Evolutionary conservation across 805 yeast species (phyloP).

Genomic region (Allodekkera sacchari): DNA sequence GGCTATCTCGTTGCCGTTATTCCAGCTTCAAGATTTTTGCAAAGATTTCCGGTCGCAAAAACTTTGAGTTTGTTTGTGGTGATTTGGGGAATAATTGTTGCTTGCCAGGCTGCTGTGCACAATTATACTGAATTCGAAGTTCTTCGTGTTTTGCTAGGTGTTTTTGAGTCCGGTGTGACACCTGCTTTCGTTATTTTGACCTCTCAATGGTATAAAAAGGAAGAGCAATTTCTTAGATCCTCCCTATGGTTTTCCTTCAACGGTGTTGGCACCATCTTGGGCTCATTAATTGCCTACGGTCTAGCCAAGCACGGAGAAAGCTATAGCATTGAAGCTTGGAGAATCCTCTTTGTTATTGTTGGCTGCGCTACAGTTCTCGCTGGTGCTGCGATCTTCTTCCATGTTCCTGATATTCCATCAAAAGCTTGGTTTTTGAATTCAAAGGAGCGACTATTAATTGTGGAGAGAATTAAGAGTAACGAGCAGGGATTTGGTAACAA

Average conservation of each 20-base stretch:
- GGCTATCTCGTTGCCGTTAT: slow-evolving; percentile 40
- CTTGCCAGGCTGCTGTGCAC: slow-evolving; percentile 38
- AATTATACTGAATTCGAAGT: no score
- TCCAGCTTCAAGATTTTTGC: slow-evolving; percentile 35
- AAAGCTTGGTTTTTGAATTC: slow-evolving; percentile 27
- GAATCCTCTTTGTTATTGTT: slow-evolving; percentile 45
- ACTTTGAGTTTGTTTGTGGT: slow-evolving; percentile 28
- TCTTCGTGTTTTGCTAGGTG: slow-evolving; percentile 44
- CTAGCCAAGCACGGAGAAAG: slow-evolving; percentile 5
- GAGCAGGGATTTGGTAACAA: slow-evolving; percentile 28
- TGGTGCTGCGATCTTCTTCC: slow-evolving; percentile 29
- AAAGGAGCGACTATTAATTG: slow-evolving; percentile 27
- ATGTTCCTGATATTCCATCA: slow-evolving; percentile 25
- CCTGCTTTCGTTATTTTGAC: slow-evolving; percentile 28
- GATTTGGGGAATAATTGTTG: slow-evolving; percentile 41
- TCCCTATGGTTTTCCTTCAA: slow-evolving; percentile 22
- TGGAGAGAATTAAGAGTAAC: slow-evolving; percentile 24
- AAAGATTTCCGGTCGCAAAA: slow-evolving; percentile 27
- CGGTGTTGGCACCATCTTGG: slow-evolving; percentile 40
- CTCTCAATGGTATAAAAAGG: slow-evolving; percentile 20
- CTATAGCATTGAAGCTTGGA: slow-evolving; percentile 44
- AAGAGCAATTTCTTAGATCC: slow-evolving; percentile 21
- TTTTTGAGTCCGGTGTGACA: slow-evolving; percentile 22
- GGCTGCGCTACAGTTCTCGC: slow-evolving; percentile 50
- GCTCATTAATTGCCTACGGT: slow-evolving; percentile 51